Evolutionary conservation across 2,329 filamentous ascomycete species (phyloP), one percentile per base, ranked within the genome.

Genomic region (Colletotrichum plurivorum): DNA sequence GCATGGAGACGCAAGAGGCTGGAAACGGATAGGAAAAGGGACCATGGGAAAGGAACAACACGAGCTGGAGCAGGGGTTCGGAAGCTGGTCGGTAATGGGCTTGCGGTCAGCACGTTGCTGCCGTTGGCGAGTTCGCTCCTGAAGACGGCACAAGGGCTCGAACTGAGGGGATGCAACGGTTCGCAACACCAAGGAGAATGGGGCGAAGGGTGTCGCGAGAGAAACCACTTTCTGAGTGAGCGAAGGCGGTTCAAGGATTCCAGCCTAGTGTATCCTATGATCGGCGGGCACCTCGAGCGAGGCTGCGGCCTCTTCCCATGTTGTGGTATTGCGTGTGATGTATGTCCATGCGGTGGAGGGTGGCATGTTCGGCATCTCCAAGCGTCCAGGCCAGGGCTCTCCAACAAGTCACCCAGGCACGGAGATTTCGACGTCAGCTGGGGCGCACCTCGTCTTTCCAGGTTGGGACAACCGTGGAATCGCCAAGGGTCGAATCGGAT

Each of bases 401-500:
- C 6, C 39, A 27, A 51, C 45, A 58, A 41, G 52, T 25, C 61
- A 54, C 20, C 41, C 31, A 48, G 45, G 31, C 16, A 56, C 39
- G 18, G 15, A 59, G n/a, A 18, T 49, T 58, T 22, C 20, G 15
- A 48, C 36, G 18, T 48, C 48, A 51, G 16, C 36, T 25, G 56
- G 43, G 31, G 20, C 57, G 39, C 43, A 52, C 36, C 18, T 59
- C 15, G 55, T 43, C 41, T 48, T 51, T 18, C 36, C 49, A 36
- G 4, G 25, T 61, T 48, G 51, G 56, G 59, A 18, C 22, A 54
- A 22, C 49, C 49, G 49, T 54, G 22, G 25, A 52, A 41, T 51
- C 49, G 41, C 22, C 55, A 60, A 56, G 55, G 22, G 43, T 54
- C 62, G 49, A 53, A 69, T 69, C 62, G 51, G 45, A 52, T 48